Base-by-base conservation (phyloP, 768 basidiomycete genomes). In the Lactarius akahatsu region DNA sequence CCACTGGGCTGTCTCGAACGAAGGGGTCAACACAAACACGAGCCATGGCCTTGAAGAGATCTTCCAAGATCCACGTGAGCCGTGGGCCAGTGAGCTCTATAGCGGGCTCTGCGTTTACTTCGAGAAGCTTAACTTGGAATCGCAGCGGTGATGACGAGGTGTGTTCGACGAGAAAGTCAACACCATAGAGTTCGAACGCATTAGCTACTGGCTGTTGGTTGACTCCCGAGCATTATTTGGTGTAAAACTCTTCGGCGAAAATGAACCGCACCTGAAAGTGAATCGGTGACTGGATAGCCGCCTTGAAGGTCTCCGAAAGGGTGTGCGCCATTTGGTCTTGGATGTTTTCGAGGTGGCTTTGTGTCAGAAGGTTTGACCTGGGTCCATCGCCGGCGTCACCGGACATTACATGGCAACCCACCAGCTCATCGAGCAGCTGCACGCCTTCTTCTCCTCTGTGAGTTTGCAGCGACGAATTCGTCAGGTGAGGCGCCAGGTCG, bases 61-160 rank as follows among this genome's bases (percentile, higher is more conserved):
- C 90, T 71, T 89, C 85, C 61, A 97, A 77, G 55, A 95, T 86
- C 84, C 90, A 90, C 20, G 85, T 83, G 41, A 98, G 77, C 34
- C 94, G 83, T 41, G 87, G 83, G 1, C 96, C 97, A 0, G 96
- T 96, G 62, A 96, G 83, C 72, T 95, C 92, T 65, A 98, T 96
- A 54, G 97, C 97, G 1, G 97, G 96, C 69, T 96, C 95, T 7
- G 96, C 88, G 74, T 99, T 99, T 72, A 96, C 82, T 76, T 98
- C 97, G 36, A 98, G 81, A 2, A 98, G 79, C 63, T 89, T 87
- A 18, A 93, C 87, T 67, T 85, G 81, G 63, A 69, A 71, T 1
- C 65, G 65, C 1, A 74, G 62, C 20, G 66, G 64, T 5, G 76
- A 61, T 0, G 72, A 63, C 4, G 60, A 70, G 16, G 62, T 43